Evolutionary conservation across 176 grass and related monocot genomes (phyloP).

Genomic region (Cenchrus americanus): DNA sequence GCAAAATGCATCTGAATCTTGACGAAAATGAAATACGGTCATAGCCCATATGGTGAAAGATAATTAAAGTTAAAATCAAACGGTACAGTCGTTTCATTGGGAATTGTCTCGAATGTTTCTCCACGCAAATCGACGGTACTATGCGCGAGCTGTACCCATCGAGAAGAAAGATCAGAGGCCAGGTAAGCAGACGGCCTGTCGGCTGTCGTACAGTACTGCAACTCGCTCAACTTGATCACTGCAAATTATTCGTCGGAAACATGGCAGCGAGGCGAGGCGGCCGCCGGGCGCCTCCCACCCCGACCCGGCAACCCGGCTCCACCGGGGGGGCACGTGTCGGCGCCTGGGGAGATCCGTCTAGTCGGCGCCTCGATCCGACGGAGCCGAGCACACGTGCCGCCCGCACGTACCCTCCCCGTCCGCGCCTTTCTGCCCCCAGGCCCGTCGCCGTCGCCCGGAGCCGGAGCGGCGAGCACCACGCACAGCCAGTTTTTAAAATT

Average conservation of each 20-base stretch:
- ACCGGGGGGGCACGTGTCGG: slow-evolving; percentile 32
- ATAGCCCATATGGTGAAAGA: too few species aligned
- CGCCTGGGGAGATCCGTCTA: neutral
- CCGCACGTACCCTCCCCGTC: neutral
- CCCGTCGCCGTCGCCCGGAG: neutral
- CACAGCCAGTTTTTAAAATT: neutral
- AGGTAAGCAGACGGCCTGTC: neutral
- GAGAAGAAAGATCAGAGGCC: neutral
- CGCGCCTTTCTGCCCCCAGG: too few species aligned
- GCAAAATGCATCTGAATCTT: too few species aligned
- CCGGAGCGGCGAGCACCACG: neutral
- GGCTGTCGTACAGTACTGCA: neutral
- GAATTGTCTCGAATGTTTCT: too few species aligned
- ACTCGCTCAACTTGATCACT: neutral
- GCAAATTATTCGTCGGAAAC: slow-evolving; percentile 6
- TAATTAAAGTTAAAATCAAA: too few species aligned
- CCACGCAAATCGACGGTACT: too few species aligned
- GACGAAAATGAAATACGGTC: too few species aligned
- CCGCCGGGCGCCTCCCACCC: neutral
- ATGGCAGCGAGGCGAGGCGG: neutral
- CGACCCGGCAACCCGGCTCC: slow-evolving; percentile 16
- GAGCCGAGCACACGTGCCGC: neutral
- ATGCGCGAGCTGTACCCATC: neutral
- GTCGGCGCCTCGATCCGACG: neutral
- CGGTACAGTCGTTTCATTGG: too few species aligned